phyloP scores from a whole-genome alignment of 805 yeast species.

The Starmerella asiatica region DNA sequence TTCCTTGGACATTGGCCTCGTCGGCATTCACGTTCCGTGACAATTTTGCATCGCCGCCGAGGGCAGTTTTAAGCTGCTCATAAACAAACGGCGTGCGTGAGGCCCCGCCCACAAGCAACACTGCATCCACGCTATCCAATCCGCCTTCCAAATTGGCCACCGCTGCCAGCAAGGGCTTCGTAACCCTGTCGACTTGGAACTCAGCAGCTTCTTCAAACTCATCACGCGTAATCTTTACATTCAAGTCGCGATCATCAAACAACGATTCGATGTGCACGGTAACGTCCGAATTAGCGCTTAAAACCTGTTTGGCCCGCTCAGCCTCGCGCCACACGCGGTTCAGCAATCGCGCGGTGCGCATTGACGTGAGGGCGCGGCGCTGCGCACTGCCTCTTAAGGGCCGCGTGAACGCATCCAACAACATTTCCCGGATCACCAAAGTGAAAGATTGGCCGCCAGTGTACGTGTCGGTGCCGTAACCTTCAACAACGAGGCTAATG shows the following conservation, averaged over 20 bases:
- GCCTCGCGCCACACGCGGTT: constrained; percentile 67
- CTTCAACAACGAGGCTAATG: constrained; percentile 47
- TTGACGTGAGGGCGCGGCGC: constrained; percentile 30
- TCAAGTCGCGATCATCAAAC: constrained; percentile 61
- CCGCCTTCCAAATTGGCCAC: constrained; percentile 22
- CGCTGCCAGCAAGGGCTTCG: constrained; percentile 41
- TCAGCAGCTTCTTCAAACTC: constrained; percentile 54
- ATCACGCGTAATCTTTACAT: constrained; percentile 50
- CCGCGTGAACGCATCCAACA: constrained; percentile 44
- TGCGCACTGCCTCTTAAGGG: constrained; percentile 17
- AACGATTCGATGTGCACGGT: constrained; percentile 64
- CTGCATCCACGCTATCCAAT: constrained; percentile 22
- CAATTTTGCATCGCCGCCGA: constrained; percentile 36
- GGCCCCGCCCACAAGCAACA: constrained; percentile 81
- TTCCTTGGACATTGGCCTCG: constrained; percentile 84
- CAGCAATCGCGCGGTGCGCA: constrained; percentile 41
- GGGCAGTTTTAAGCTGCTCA: constrained; percentile 33
- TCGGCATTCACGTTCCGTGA: constrained; percentile 88
- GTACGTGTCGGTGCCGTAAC: constrained; percentile 51
- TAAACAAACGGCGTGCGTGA: constrained; percentile 78
- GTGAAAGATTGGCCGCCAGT: constrained; percentile 74
- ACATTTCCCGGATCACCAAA: constrained; percentile 43
- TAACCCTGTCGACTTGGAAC: constrained; percentile 29
- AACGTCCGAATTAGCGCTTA: constrained; percentile 80
- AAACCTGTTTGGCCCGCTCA: constrained; percentile 72